Percentiles rank a stretch among this genome's conserved stretches.
phyloP scores from a whole-genome alignment of 352 stramenopile species.

The Globisporangium perplexum region DNA sequence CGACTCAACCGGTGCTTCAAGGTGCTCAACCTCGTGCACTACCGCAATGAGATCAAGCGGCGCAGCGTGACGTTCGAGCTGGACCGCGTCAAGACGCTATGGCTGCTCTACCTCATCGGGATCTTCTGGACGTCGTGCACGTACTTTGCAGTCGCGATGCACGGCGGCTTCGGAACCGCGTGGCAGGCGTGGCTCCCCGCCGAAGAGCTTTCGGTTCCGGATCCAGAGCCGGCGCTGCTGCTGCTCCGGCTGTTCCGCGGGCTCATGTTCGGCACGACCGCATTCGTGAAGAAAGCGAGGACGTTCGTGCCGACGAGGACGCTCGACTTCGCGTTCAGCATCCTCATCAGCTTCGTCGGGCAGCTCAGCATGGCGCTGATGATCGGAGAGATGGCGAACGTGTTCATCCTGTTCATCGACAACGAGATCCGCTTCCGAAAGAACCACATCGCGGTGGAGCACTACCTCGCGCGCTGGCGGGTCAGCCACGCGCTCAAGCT shows the following conservation, averaged over 20 bases:
- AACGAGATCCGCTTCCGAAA: constrained; percentile 73
- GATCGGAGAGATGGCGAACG: constrained; percentile 64
- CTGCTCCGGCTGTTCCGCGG: constrained; percentile 39
- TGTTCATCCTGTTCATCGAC: constrained; percentile 55
- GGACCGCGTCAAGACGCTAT: constrained; percentile 46
- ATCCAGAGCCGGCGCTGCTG: constrained; percentile 24
- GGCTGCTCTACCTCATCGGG: constrained; percentile 44
- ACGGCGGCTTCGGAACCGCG: constrained; percentile 37
- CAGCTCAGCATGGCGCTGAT: constrained; percentile 73
- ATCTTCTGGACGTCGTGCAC: constrained; percentile 66
- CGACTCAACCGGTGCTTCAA: constrained; percentile 56
- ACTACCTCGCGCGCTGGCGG: constrained; percentile 34
- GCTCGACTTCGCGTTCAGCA: constrained; percentile 44
- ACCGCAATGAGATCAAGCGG: constrained; percentile 57
- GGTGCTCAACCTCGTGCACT: constrained; percentile 45
- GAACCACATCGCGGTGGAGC: constrained; percentile 53
- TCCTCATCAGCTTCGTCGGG: constrained; percentile 42
- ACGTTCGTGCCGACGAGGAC: constrained; percentile 39
- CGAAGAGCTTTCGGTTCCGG: constrained; percentile 15
- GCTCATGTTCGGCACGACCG: constrained; percentile 42
- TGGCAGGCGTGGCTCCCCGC: constrained; percentile 56
- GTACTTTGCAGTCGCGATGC: constrained; percentile 56
- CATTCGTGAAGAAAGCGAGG: constrained; percentile 54
- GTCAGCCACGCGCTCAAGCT: constrained; percentile 32
- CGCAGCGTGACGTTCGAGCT: constrained; percentile 52